Evolutionary conservation across 805 yeast genomes (phyloP), one percentile per base, ranked within the genome.

Genomic region (Monosporozyma yasuniensis): DNA sequence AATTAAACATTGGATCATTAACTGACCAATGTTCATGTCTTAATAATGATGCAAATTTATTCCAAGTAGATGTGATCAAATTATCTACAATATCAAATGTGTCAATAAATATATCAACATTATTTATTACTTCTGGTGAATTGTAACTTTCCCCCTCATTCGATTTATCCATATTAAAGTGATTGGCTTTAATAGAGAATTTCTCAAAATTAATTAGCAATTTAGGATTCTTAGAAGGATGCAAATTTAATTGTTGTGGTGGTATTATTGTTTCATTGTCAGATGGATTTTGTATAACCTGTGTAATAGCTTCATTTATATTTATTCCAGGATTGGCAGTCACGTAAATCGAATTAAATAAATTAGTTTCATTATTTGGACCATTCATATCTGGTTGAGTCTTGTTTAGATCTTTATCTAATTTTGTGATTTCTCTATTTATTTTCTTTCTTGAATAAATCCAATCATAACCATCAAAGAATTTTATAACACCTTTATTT

Each of bases 401-500:
- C 8, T 25, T n/a, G n/a, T n/a, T 14, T 25, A 10, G 19, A 14
- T 41, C 9, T 5, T 28, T 30, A 18, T 37, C 38, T 18, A 38
- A 77, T 10, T 77, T 68, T 48, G 76, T 76, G 0, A 90, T 81
- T 0, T 87, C 84, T n/a, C 74, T 76, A 10, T 72, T 70, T 27
- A 93, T 82, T 0, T 81, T 72, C 22, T 72, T 72, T 50, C 95
- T 74, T 0, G 98, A 88, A 42, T 79, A 78, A 49, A 76, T 77
- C 95, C 97, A 89, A 58, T 93, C 98, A 61, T 83, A 93, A 0
- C 99, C 99, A 68, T 93, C 99, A 63, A 77, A 81, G 18, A 91
- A 66, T 47, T 72, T 77, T 2, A 84, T 58, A 1, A 58, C 61
- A 0, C 72, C 65, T 45, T 73, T 73, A 9, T 27, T 45, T 4